Conservation (phyloP, 441 rosid species). For the Gossypium gossypioides region DNA sequence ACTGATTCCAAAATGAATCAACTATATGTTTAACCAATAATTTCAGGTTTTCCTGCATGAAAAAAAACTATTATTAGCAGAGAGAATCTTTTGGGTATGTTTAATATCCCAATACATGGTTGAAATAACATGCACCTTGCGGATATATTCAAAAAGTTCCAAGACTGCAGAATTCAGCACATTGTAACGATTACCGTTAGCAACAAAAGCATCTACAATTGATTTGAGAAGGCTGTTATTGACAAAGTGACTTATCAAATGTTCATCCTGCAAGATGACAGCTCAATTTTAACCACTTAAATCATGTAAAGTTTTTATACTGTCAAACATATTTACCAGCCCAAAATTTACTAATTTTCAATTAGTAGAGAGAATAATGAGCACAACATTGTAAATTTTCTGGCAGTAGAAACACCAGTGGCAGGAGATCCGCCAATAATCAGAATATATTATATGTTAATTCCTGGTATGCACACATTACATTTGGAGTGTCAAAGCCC, state of each 20-base stretch:
- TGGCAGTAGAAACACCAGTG: neutral
- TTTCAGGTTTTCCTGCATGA: slow-evolving; percentile 70
- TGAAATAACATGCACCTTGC: slow-evolving; percentile 48
- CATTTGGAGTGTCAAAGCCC: neutral
- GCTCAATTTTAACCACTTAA: neutral
- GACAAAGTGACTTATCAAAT: slow-evolving; percentile 64
- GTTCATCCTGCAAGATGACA: slow-evolving; percentile 69
- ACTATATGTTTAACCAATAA: slow-evolving; percentile 63
- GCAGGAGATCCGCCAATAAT: neutral
- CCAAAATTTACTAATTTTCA: neutral
- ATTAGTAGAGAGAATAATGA: neutral
- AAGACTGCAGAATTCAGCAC: slow-evolving; percentile 81
- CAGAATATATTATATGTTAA: neutral
- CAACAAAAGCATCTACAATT: slow-evolving; percentile 72
- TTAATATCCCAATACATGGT: slow-evolving; percentile 11
- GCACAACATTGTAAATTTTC: neutral
- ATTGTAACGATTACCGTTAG: slow-evolving; percentile 84
- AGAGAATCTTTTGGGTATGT: slow-evolving; percentile 5
- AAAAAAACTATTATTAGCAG: slow-evolving; percentile 14
- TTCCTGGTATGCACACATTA: neutral
- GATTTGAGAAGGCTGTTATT: slow-evolving; percentile 82
- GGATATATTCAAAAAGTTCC: slow-evolving; percentile 84
- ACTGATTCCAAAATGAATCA: slow-evolving; percentile 79
- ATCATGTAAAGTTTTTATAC: neutral
- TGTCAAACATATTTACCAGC: neutral